A percentile compares a stretch with the other conserved stretches of the same genome.
Evolutionary conservation across 805 yeast species (phyloP).

Genomic region (Saccharomyces jurei): DNA sequence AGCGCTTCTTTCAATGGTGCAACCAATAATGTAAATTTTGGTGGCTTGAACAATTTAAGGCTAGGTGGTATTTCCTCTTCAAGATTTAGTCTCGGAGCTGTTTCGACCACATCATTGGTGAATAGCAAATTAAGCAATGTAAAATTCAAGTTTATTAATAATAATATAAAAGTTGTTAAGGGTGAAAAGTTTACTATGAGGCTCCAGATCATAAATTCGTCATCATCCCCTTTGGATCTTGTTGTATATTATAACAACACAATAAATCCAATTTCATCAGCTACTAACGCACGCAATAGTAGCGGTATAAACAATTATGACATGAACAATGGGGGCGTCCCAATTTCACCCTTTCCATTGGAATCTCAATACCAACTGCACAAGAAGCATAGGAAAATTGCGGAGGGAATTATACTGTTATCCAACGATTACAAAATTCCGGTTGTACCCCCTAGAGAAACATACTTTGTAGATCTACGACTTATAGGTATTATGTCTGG

Average conservation of each 20-base stretch:
- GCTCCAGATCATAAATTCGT: constrained; percentile 24
- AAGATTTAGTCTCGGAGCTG: constrained; percentile 1
- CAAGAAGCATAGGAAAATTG: constrained; percentile 15
- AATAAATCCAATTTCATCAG: constrained; percentile 1
- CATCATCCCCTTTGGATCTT: constrained; percentile 18
- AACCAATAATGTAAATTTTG: neutral
- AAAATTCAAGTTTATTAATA: constrained; percentile 22
- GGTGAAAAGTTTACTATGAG: constrained; percentile 22
- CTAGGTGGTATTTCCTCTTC: neutral
- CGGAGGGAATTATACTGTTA: constrained; percentile 26
- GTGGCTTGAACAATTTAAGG: neutral
- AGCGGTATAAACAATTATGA: neutral
- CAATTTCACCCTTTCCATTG: constrained; percentile 11
- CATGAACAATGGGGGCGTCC: neutral
- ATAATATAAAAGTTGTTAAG: constrained; percentile 12
- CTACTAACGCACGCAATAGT: neutral
- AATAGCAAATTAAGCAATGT: constrained; percentile 18
- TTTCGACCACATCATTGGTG: constrained; percentile 16
- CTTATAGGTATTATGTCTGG: constrained; percentile 27
- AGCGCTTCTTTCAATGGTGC: neutral
- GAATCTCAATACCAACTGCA: constrained; percentile 21
- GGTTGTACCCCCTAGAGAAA: constrained; percentile 20
- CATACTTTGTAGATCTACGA: constrained; percentile 22
- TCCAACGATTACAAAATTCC: constrained; percentile 30
- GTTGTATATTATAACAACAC: constrained; percentile 25